phyloP scores from a whole-genome alignment of 257 asterid species.

The Avicennia marina region DNA sequence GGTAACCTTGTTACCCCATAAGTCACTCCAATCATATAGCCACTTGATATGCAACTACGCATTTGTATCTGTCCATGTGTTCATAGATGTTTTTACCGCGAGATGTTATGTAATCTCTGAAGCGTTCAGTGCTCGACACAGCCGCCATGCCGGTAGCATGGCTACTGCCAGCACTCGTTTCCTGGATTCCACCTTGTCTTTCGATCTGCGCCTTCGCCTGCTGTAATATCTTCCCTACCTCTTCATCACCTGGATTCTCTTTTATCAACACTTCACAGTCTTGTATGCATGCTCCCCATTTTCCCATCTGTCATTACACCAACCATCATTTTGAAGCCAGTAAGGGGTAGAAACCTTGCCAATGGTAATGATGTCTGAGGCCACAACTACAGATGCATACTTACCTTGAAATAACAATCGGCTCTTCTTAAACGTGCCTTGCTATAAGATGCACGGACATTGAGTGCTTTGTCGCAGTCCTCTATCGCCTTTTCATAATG shows the following conservation, averaged over 20 bases:
- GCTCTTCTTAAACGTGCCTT: constrained; percentile 77
- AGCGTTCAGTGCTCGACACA: constrained; percentile 39
- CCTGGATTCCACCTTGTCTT: too few relatives aligned
- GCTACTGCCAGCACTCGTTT: too few relatives aligned
- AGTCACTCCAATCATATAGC: too few relatives aligned
- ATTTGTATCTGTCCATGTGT: too few relatives aligned
- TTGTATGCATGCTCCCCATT: constrained; percentile 61
- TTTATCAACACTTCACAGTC: constrained; percentile 53
- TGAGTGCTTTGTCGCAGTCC: constrained; percentile 61
- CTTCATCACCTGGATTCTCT: constrained; percentile 48
- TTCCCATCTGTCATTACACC: constrained; percentile 33
- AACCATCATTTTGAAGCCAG: not conserved
- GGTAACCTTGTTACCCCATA: not conserved
- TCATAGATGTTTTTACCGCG: constrained; percentile 25
- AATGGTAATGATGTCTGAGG: too few relatives aligned
- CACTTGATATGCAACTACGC: too few relatives aligned
- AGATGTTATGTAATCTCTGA: constrained; percentile 37
- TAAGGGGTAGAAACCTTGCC: too few relatives aligned
- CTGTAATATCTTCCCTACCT: constrained; percentile 38
- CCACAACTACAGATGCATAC: too few relatives aligned
- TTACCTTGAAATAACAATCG: constrained; percentile 62
- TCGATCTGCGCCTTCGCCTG: constrained; percentile 32
- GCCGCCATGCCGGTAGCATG: constrained; percentile 19
- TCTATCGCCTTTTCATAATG: constrained; percentile 59
- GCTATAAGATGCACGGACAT: constrained; percentile 42